Conservation (phyloP, 1,139 yeast genomes). For the Taphrina flavorubra region DNA sequence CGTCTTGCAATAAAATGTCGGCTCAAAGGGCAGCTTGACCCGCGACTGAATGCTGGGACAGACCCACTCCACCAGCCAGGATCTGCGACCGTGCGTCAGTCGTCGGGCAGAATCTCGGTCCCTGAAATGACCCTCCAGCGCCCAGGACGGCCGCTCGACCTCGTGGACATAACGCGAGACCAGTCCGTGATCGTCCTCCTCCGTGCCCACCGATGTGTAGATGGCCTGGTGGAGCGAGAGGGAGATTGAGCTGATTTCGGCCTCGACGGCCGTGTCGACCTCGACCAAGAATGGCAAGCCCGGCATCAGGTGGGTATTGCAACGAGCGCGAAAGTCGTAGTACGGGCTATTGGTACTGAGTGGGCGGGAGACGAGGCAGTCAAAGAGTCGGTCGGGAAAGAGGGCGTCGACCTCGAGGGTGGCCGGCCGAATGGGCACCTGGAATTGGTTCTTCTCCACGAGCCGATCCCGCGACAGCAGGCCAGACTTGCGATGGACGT, state of each 20-base stretch:
- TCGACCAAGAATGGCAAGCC: conserved; percentile 40
- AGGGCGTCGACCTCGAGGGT: conserved; percentile 32
- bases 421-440: conserved; percentile 24
- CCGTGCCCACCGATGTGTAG: conserved; percentile 19
- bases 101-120: conserved; percentile 27
- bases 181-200: conserved; percentile 20
- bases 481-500: conserved; percentile 30
- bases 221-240: conserved; percentile 32
- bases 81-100: conserved; percentile 17
- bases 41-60: conserved; percentile 25
- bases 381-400: conserved; percentile 32
- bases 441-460: conserved; percentile 36
- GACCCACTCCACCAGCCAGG: conserved; percentile 34
- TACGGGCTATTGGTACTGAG: conserved; percentile 16
- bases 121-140: conserved; percentile 22
- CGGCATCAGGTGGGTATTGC: conserved; percentile 32
- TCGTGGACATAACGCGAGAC: conserved; percentile 37
- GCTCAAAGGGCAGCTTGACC: conserved; percentile 21
- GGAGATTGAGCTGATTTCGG: conserved; percentile 18
- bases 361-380: conserved; percentile 29
- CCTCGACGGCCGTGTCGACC: conserved; percentile 29
- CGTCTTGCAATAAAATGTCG: conserved; percentile 26
- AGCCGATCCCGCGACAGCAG: conserved; percentile 27
- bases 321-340: conserved; percentile 35
- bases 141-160: conserved; percentile 16